Conservation (phyloP, 2,329 filamentous ascomycete species). For the Sclerotinia minor region DNA sequence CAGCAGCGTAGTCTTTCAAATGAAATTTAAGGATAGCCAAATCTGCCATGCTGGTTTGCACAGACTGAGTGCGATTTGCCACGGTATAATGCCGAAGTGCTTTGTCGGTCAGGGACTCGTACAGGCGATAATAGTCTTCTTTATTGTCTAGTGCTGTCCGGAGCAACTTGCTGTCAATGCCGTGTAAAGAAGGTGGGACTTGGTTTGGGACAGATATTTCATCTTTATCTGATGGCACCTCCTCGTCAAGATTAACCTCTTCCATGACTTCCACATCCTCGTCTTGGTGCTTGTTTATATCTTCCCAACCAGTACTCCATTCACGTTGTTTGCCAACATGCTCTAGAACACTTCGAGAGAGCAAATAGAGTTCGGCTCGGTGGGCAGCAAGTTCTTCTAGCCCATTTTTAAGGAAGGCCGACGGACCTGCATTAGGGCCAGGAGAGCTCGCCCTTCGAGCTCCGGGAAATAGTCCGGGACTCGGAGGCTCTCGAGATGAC, state of each 20-base stretch:
- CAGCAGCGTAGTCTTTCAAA: constrained; percentile 69
- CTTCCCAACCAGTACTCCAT: constrained; percentile 77
- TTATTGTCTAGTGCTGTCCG: constrained; percentile 60
- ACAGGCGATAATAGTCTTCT: constrained; percentile 65
- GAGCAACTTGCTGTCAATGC: constrained; percentile 58
- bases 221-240: constrained; percentile 16
- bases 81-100: constrained; percentile 80
- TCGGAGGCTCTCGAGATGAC: constrained; percentile 49
- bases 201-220: neutral
- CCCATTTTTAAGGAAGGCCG: constrained; percentile 60
- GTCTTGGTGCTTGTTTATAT: constrained; percentile 51
- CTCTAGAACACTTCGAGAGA: constrained; percentile 79
- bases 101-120: constrained; percentile 78
- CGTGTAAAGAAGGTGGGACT: constrained; percentile 42
- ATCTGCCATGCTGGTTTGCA: constrained; percentile 77
- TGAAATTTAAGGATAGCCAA: constrained; percentile 82
- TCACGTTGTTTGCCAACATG: constrained; percentile 67
- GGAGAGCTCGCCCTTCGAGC: constrained; percentile 45
- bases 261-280: constrained; percentile 49
- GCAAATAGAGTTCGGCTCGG: constrained; percentile 76
- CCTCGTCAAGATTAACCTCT: constrained; percentile 54
- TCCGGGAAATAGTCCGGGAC: constrained; percentile 56
- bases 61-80: constrained; percentile 74
- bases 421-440: constrained; percentile 45
- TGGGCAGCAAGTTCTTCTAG: constrained; percentile 80